Percentiles rank a stretch among this genome's conserved stretches.
Evolutionary conservation across 768 basidiomycete species (phyloP).

Genomic region (Paxillus rubicundulus): DNA sequence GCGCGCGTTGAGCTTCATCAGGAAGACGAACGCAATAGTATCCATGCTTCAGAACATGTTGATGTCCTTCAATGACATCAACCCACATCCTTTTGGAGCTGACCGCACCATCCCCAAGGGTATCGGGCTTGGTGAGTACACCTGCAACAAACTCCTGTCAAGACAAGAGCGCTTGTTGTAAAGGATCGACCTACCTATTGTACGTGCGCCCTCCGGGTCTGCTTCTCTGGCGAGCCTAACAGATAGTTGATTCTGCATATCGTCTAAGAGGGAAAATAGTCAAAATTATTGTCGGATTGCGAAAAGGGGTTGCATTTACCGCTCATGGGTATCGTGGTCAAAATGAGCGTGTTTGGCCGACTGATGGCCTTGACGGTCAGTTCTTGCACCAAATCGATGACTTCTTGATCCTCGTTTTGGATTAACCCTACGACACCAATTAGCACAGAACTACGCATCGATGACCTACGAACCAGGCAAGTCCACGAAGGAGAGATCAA

Average conservation of each 20-base stretch:
- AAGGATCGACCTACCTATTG: conserved; percentile 48
- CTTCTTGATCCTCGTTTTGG: conserved; percentile 45
- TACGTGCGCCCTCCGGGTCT: conserved; percentile 55
- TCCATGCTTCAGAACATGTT: conserved; percentile 49
- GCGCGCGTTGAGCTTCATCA: conserved; percentile 51
- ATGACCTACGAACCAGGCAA: conserved; percentile 42
- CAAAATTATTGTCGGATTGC: neutral
- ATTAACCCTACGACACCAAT: conserved; percentile 46
- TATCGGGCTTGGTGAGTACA: conserved; percentile 71
- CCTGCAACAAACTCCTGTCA: conserved; percentile 35
- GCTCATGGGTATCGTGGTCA: conserved; percentile 64
- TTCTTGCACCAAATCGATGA: conserved; percentile 45
- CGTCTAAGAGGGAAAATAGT: conserved; percentile 41
- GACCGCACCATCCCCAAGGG: conserved; percentile 41
- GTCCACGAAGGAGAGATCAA: conserved; percentile 53
- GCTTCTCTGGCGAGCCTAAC: conserved; percentile 49
- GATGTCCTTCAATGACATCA: conserved; percentile 47
- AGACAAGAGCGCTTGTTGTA: neutral
- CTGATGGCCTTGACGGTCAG: conserved; percentile 49
- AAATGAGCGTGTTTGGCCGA: conserved; percentile 52
- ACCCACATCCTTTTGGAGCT: conserved; percentile 45
- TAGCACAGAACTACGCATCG: neutral
- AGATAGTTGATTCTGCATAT: conserved; percentile 64
- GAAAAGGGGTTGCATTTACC: conserved; percentile 35
- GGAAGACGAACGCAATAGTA: conserved; percentile 69